Conservation (phyloP, 257 asterid genomes). For the Solanum clarkiae region DNA sequence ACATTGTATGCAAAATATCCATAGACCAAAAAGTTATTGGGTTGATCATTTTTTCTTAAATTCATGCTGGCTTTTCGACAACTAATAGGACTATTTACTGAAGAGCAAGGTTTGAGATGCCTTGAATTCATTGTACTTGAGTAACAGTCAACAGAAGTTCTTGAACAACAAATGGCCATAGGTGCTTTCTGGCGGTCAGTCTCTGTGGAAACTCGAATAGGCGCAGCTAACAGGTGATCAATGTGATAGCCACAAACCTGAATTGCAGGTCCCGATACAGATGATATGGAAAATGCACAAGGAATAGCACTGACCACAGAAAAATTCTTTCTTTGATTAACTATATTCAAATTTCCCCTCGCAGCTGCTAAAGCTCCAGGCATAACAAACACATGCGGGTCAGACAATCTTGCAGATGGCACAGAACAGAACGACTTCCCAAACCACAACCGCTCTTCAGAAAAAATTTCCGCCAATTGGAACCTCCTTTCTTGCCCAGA, state of each 20-base stretch:
- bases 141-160: slow-evolving; percentile 24
- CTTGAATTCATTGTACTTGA: slow-evolving; percentile 19
- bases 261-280: slow-evolving; percentile 76
- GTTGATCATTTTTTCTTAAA: slow-evolving; percentile 43
- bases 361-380: slow-evolving; percentile 60
- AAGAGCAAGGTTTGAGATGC: slow-evolving; percentile 21
- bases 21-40: slow-evolving; percentile 42
- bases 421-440: slow-evolving; percentile 29
- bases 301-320: slow-evolving; percentile 62
- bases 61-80: slow-evolving; percentile 48
- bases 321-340: slow-evolving; percentile 41
- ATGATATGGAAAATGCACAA: slow-evolving; percentile 60
- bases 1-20: slow-evolving; percentile 55
- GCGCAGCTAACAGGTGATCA: slow-evolving; percentile 35
- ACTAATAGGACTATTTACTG: slow-evolving; percentile 22
- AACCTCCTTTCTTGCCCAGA: slow-evolving; percentile 30
- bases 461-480: slow-evolving; percentile 29
- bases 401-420: slow-evolving; percentile 25
- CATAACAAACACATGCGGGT: slow-evolving; percentile 35
- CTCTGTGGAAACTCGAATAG: slow-evolving; percentile 14
- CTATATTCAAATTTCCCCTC: slow-evolving; percentile 48
- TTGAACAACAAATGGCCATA: slow-evolving; percentile 51
- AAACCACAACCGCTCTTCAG: slow-evolving; percentile 30
- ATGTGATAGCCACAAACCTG: slow-evolving; percentile 57
- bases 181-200: slow-evolving; percentile 14